Evolutionary conservation across 2,329 filamentous ascomycete genomes (phyloP), one percentile per base, ranked within the genome.

Genomic region (Verticillium isaacii): DNA sequence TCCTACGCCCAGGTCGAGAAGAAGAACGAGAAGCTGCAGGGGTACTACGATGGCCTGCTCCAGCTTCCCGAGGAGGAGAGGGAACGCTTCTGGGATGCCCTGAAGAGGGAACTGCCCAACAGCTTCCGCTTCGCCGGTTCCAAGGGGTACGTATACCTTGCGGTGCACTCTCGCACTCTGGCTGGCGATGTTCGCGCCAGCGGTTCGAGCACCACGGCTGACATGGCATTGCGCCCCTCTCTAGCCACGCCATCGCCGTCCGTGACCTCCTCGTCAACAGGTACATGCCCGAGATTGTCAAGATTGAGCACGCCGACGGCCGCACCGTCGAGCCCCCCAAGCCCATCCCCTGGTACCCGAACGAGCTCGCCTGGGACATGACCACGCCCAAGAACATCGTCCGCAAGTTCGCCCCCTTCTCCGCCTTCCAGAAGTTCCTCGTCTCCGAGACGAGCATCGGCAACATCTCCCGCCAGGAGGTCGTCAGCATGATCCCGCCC

Each of bases 401-500:
- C 65, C 90, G 95, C 70, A 93, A 93, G 73, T 97, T 96, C 75
- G 88, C 92, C 39, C 95, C 95, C 2, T 99, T 99, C 74, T 89
- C 93, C 58, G 90, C 91, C 32, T 98, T 99, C 78, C 95, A 99
- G 75, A 96, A 96, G 74, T 99, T 97, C 80, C 84, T 99, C 58
- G 95, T 99, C 58, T 96, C 94, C 59, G 95, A 99, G 82, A 97
- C 95, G 4, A 93, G 91, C 61, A 93, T 98, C 25, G 95, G 95
- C 70, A 99, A 98, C 75, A 98, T 99, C 71, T 97, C 91, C 77
- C 88, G 95, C 70, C 95, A 99, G 77, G 95, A 99, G 79, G 90
- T 97, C 55, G 95, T 99, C 71, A 97, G 92, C 80, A 99, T 99
- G 95, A 98, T 99, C 65, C 95, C 95, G 32, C 95, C 95, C 32